Percentiles rank a stretch among this genome's conserved stretches.
phyloP scores from a whole-genome alignment of 1,139 yeast genomes.

The Groenewaldozyma auringiensis region DNA sequence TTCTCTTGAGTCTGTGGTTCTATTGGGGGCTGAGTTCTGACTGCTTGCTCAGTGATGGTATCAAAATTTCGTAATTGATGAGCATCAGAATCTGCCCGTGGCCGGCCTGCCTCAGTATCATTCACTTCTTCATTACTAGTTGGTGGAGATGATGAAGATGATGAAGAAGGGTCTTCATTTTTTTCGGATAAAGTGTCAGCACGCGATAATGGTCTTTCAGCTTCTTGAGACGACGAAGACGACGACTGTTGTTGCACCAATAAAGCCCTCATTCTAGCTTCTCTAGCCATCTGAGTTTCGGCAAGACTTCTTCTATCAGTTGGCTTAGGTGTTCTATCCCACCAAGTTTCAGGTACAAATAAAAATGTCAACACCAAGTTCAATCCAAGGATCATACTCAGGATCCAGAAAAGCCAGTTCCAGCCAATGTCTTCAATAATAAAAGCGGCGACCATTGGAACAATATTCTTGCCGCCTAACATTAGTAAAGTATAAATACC shows the following conservation, averaged over 20 bases:
- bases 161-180: constrained; percentile 4
- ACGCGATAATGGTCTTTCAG: background rate
- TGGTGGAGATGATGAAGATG: constrained; percentile 5
- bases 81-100: background rate
- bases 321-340: constrained; percentile 50
- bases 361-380: constrained; percentile 41
- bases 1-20: background rate
- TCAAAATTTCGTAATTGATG: background rate
- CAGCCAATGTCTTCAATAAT: constrained; percentile 44
- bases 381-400: constrained; percentile 46
- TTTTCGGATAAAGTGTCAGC: background rate
- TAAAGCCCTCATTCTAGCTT: constrained; percentile 24
- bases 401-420: constrained; percentile 58
- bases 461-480: constrained; percentile 55
- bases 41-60: background rate
- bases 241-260: constrained; percentile 7
- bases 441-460: constrained; percentile 51
- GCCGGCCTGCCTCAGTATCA: background rate
- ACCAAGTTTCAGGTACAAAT: constrained; percentile 59
- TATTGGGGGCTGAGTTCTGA: background rate
- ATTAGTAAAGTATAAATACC: constrained; percentile 55
- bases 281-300: constrained; percentile 46
- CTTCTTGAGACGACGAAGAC: background rate
- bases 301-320: constrained; percentile 42
- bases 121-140: background rate